Conservation (phyloP, 2,329 filamentous ascomycete genomes). For the Pestalotiopsis sp. region DNA sequence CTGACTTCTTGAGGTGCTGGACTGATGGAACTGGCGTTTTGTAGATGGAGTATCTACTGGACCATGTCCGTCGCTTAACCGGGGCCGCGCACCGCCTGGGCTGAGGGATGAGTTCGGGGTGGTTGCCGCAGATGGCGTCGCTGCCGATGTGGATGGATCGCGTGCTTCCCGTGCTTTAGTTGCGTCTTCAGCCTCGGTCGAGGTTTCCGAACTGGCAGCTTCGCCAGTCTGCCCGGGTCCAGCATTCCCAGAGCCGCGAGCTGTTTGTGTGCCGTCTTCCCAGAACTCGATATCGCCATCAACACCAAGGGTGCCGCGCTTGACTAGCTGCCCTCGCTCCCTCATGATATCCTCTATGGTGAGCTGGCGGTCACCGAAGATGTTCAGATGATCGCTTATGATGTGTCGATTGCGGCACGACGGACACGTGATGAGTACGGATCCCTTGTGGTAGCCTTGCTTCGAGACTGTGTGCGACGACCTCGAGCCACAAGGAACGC, state of each 20-base stretch:
- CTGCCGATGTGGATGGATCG: background rate
- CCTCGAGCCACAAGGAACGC: conserved; percentile 78
- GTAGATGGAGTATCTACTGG: conserved; percentile 23
- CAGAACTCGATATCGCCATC: conserved; percentile 93
- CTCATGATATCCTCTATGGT: conserved; percentile 79
- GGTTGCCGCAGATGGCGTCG: background rate
- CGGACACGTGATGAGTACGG: conserved; percentile 86
- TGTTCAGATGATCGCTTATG: conserved; percentile 84
- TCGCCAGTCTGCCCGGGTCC: background rate
- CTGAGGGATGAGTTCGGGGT: background rate
- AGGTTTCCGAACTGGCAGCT: background rate
- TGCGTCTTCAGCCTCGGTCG: background rate
- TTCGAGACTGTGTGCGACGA: conserved; percentile 89
- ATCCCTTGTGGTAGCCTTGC: conserved; percentile 92
- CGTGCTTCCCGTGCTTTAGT: background rate
- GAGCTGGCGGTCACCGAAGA: conserved; percentile 71
- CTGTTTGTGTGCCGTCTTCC: conserved; percentile 66
- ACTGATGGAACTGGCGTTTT: conserved; percentile 23
- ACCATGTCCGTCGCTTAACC: background rate
- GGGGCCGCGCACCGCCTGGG: background rate
- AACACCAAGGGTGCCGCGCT: conserved; percentile 69
- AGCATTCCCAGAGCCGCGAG: conserved; percentile 4
- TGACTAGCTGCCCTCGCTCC: conserved; percentile 74
- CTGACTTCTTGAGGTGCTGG: background rate
- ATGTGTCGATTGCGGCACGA: conserved; percentile 84